Evolutionary conservation across 768 basidiomycete genomes (phyloP), one percentile per base, ranked within the genome.

Genomic region (Chalciporus piperatus): DNA sequence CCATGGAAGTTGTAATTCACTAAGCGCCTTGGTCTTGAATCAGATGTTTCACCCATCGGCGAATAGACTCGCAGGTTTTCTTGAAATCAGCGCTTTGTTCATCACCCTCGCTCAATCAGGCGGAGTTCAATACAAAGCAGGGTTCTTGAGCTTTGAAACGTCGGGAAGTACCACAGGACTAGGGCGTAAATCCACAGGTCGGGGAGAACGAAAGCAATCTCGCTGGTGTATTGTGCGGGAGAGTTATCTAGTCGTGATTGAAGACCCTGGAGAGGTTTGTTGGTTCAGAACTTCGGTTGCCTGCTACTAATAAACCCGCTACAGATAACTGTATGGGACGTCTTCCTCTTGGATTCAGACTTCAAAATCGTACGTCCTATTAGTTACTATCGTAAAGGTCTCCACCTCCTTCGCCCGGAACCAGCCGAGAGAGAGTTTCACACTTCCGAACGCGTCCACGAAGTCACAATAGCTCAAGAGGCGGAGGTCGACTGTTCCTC

Each of bases 31-130:
- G 33, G 51, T 56, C 23, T 46, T 40, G 25, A 40, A 27, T 45
- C 9, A 96, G 94, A 97, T 98, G 90, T 97, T 96, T 70, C 92
- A 94, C 61, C 92, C 95, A 1, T 84, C 92, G 19, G 81, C 92
- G 1, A 98, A 98, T 62, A 83, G 95, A 30, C 72, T 99, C 0
- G 84, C 87, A 38, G 85, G 85, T 6, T 99, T 98, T 70, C 78
- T 99, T 42, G 97, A 99, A 68, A 78, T 98, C 40, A 94, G 90
- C 40, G 85, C 95, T 1, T 74, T 98, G 23, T 95, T 88, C 9
- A 81, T 98, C 51, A 66, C 81, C 10, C 78, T 94, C 17, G 91
- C 94, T 0, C 79, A 79, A 46, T 79, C 82, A 2, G 95, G 94
- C 10, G 93, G 94, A 6, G 72, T 80, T 20, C 96, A 98, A 63